A percentile compares a stretch with the other conserved stretches of the same genome.
These are phyloP conservation scores for Urtica urens DNA, from an alignment of 306 rosid species.

Conservation along the genomic window DNA sequence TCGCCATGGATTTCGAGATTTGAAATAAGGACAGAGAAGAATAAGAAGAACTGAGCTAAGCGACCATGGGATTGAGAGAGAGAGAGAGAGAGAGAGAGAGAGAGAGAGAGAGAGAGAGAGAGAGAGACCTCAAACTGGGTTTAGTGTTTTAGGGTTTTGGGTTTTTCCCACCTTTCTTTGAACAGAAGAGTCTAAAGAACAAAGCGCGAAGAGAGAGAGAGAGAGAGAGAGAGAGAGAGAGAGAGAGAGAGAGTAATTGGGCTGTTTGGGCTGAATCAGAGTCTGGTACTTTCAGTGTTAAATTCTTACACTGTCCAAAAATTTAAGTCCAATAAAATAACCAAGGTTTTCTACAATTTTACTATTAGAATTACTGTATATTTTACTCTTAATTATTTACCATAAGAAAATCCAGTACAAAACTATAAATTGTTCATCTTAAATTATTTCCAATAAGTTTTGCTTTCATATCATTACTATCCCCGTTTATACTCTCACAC, in stretches of 20 bases:
- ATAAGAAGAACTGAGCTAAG: not conserved
- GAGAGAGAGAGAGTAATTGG: not conserved
- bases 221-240: conserved; percentile 1
- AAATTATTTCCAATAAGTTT: no score
- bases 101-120: not conserved
- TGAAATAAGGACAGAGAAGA: not conserved
- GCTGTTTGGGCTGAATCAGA: conserved; percentile 15
- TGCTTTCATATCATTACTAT: no score
- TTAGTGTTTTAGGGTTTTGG: conserved; percentile 32
- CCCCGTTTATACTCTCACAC: no score
- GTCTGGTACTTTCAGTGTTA: not conserved
- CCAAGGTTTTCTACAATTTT: no score
- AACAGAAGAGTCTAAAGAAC: not conserved
- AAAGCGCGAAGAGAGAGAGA: not conserved
- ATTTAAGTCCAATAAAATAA: no score
- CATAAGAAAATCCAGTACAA: no score
- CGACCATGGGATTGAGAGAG: not conserved
- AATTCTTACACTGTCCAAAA: no score
- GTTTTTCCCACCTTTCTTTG: conserved; percentile 49
- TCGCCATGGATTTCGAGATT: conserved; percentile 46
- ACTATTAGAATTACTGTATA: no score
- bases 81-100: not conserved
- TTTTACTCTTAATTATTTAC: not conserved
- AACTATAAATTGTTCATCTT: no score
- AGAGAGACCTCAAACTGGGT: not conserved